Base-by-base conservation (phyloP, 345 rosid species). In the Lumnitzera racemosa region DNA sequence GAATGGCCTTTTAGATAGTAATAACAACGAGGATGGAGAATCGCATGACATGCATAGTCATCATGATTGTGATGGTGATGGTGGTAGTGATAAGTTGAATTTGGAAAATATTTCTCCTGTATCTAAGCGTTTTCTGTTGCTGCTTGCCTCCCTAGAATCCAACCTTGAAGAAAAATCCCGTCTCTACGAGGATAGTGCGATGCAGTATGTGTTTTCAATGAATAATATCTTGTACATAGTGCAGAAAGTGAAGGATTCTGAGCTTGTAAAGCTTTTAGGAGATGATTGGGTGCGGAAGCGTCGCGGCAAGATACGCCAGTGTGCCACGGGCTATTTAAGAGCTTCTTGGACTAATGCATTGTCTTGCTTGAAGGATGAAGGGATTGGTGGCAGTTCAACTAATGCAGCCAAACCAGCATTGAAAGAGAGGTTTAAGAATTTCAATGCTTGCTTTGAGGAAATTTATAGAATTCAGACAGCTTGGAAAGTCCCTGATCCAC, bases 401-500 rank as follows among this genome's bases (percentile, higher is more conserved):
- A 86, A 74, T 68, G 85, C 91, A 56, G 78, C 89, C n/a, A 90
- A 81, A 72, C 69, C 82, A 67, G 85, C 89, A 3, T 76, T 87
- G 71, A 94, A 94, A 73, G 97, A 90, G 58, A 79, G 87, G 68
- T 94, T 90, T 74, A 94, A 83, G 86, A 84, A 68, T 56, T 92
- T 92, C 69, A 89, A 89, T 75, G 81, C 83, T 8, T 85, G 91
- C 70, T 90, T 94, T 55, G 99, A 94, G 72, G 99, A 94, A 58
- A 71, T 86, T 15, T 90, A 89, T 68, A 78, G 91, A 70, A 58
- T 88, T 71, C 97, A 94, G 74, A 89, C 99, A 6, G 86, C 86
- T 59, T 94, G 99, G 99, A 94, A 74, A 67, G 99, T 94, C 53
- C 92, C 96, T 1, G 95, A 94, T 73, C 77, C 88, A 65, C 99